phyloP scores from a whole-genome alignment of 768 basidiomycete genomes.

The Phlebiopsis gigantea region DNA sequence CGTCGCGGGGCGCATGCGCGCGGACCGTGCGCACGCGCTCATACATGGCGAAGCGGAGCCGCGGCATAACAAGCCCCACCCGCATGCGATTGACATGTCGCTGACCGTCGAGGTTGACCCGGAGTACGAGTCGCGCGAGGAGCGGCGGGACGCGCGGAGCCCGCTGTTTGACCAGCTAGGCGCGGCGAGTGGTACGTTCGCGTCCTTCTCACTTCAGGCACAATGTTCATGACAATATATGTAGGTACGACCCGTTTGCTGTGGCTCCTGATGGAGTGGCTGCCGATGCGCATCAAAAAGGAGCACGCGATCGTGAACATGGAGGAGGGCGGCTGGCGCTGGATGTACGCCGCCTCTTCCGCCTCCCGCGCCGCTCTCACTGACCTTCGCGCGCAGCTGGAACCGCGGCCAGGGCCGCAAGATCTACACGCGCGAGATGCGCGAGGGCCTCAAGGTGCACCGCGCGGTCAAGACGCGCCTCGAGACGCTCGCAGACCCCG shows the following conservation, averaged over 20 bases:
- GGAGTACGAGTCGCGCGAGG: constrained; percentile 56
- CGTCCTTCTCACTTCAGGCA: constrained; percentile 8
- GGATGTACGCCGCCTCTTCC: constrained; percentile 10
- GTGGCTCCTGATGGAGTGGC: constrained; percentile 63
- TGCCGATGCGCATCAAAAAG: constrained; percentile 18
- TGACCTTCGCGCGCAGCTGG: constrained; percentile 13
- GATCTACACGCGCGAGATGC: constrained; percentile 35
- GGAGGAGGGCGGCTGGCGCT: constrained; percentile 5
- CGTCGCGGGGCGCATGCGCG: neutral
- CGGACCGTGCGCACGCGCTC: neutral
- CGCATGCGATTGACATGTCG: constrained; percentile 1
- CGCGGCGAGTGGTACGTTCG: constrained; percentile 7
- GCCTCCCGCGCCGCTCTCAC: neutral
- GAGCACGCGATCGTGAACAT: constrained; percentile 38
- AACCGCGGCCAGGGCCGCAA: constrained; percentile 36
- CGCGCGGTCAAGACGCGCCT: constrained; percentile 48
- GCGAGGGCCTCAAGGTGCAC: constrained; percentile 38
- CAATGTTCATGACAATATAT: neutral
- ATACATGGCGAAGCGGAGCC: neutral
- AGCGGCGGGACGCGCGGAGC: constrained; percentile 48
- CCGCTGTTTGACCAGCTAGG: constrained; percentile 51
- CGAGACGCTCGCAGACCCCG: constrained; percentile 37
- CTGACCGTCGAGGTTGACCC: neutral
- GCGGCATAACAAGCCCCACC: neutral
- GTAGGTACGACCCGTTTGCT: neutral